Evolutionary conservation across 2,329 filamentous ascomycete species (phyloP), one percentile per base, ranked within the genome.

Genomic region (Colletotrichum sp.): DNA sequence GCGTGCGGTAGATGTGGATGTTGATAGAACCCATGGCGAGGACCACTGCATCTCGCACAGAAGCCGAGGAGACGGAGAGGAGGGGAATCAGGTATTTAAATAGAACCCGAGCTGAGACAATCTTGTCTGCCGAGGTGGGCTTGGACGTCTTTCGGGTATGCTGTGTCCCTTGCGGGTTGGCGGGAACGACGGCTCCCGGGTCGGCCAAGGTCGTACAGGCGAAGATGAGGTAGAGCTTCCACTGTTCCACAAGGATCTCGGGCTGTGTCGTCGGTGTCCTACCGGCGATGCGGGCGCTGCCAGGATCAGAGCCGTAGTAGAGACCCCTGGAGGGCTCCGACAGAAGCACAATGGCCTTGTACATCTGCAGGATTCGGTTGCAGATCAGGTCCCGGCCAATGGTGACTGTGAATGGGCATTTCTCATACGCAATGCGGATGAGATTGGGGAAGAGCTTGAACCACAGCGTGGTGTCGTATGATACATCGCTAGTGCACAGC

Each of bases 371-470:
- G 62, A 98, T 93, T 71, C 97, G 92, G 76, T 96, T 95, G 83
- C 96, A 98, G 57, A 99, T 94, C 72, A 98, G 91, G 80, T 98
- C 96, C 73, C 97, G 91, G 31, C 95, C 95, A 62, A 98, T 91
- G 0, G 95, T 96, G 38, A 98, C 94, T 3, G 96, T 95, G 78
- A 98, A 96, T 0, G 95, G 94, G 78, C 96, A 99, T 73, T 93
- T 93, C 77, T 98, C 95, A 79, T 95, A 97, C 72, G 95, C 95
- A 77, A 98, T 93, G 13, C 95, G 92, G 70, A 99, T 94, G 36
- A 99, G 89, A 79, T 98, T 98, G 5, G 97, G 97, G 79, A 99
- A 99, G 21, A 98, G 93, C 80, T 98, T 99, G 85, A 97, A 97
- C 97, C 97, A 99, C 15, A 99, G 86, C 0, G 96, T 98, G 4